Percentiles rank a stretch among this genome's conserved stretches.
These are phyloP conservation scores for Rhodomyrtus tomentosa DNA, from an alignment of 345 rosid species.

Conservation along the genomic window DNA sequence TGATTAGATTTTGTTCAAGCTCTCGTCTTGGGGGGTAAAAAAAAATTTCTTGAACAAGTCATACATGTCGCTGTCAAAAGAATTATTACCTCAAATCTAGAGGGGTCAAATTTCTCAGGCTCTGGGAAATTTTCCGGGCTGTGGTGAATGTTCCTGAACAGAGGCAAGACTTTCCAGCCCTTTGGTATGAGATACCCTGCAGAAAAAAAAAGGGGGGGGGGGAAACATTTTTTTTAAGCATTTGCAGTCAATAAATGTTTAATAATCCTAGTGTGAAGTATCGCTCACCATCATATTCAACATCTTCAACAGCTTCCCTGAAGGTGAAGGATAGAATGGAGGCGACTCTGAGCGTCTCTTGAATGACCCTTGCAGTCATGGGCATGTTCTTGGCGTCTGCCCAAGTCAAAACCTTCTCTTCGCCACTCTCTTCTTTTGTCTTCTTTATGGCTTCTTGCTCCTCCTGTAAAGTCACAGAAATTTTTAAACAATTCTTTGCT, in stretches of 20 bases:
- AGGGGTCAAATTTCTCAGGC: conserved; percentile 73
- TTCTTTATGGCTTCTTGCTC: conserved; percentile 29
- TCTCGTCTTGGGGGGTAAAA: not conserved
- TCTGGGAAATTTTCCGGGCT: conserved; percentile 50
- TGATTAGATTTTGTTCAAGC: not conserved
- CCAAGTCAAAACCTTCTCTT: conserved; percentile 25
- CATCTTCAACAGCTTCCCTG: conserved; percentile 46
- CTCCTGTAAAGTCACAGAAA: conserved; percentile 16
- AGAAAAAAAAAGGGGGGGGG: not conserved
- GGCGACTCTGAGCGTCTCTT: conserved; percentile 36
- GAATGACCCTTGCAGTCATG: conserved; percentile 25
- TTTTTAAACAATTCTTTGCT: not conserved
- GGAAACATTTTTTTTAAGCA: not conserved
- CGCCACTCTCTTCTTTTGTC: conserved; percentile 8
- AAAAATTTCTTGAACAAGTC: not conserved
- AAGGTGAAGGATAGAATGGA: conserved; percentile 39
- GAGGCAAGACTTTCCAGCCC: conserved; percentile 93
- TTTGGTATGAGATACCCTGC: conserved; percentile 80
- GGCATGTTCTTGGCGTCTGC: conserved; percentile 50
- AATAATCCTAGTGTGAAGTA: not conserved
- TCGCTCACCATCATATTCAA: conserved; percentile 20
- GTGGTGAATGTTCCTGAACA: conserved; percentile 85
- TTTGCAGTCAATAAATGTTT: not conserved
- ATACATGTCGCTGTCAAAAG: not conserved
- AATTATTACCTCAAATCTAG: conserved; percentile 64